Evolutionary conservation across 768 basidiomycete genomes (phyloP).

Genomic region (Amanita polypyramis): DNA sequence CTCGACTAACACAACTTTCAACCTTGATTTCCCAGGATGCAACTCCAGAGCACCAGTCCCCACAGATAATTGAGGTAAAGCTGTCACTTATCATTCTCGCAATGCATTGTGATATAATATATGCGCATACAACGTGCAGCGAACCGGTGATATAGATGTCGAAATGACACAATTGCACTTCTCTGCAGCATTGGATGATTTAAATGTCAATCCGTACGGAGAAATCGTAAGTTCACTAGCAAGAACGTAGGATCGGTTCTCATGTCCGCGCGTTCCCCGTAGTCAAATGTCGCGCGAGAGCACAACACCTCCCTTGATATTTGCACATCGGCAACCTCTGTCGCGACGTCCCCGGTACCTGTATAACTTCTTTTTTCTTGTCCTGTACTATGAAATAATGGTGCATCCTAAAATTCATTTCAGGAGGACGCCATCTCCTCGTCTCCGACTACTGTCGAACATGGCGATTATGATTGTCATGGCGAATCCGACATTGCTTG

Average conservation of each 20-base stretch:
- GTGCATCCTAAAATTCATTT: neutral
- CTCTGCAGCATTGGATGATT: neutral
- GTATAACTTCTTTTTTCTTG: no score
- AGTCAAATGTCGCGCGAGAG: neutral
- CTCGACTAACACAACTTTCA: neutral
- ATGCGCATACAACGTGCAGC: neutral
- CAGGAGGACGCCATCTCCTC: neutral
- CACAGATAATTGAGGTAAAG: neutral
- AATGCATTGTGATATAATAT: neutral
- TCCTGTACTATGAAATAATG: no score
- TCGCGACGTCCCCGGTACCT: neutral
- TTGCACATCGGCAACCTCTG: neutral
- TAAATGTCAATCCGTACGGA: neutral
- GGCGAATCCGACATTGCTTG: neutral
- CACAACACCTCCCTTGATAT: neutral
- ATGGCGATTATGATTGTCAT: neutral
- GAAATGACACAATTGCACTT: neutral
- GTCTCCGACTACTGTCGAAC: neutral
- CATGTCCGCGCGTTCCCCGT: neutral
- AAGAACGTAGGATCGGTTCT: neutral
- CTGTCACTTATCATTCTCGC: neutral
- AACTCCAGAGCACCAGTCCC: neutral
- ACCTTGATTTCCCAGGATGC: neutral
- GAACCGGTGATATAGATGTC: no score
- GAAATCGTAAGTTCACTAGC: neutral